These are phyloP conservation scores for Penicillium sumatraense DNA, from an alignment of 2,329 filamentous ascomycete species.

Conservation along the genomic window DNA sequence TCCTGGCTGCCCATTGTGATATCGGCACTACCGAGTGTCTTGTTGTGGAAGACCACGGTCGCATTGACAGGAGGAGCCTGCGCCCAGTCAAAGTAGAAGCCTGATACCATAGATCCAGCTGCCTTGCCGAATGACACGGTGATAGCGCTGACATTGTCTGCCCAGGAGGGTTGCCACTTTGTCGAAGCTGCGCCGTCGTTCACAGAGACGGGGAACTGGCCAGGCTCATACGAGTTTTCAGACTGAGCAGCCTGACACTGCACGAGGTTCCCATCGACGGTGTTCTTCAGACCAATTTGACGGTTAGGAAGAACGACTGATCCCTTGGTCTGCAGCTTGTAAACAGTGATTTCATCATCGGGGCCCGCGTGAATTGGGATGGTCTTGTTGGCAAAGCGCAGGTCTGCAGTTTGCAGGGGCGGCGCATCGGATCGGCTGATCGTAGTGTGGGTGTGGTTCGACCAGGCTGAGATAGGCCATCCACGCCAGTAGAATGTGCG, in stretches of 20 bases:
- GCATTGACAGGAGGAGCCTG: conserved; percentile 59
- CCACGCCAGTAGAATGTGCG: conserved; percentile 71
- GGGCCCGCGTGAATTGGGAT: conserved; percentile 65
- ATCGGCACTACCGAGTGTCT: conserved; percentile 32
- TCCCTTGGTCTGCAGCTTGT: conserved; percentile 54
- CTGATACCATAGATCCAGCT: conserved; percentile 36
- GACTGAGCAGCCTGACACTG: conserved; percentile 65
- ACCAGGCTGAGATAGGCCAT: conserved; percentile 63
- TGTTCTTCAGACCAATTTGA: conserved; percentile 58
- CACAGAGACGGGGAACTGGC: conserved; percentile 71
- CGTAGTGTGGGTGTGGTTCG: conserved; percentile 69
- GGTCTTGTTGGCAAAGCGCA: conserved; percentile 55
- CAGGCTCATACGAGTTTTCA: conserved; percentile 56
- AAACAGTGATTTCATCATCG: conserved; percentile 45
- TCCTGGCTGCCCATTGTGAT: conserved; percentile 10
- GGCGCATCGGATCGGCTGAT: conserved; percentile 57
- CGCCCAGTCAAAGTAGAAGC: conserved; percentile 65
- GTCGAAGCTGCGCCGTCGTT: conserved; percentile 70
- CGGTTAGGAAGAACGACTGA: conserved; percentile 64
- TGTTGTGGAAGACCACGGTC: conserved; percentile 60
- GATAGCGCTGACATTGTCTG: conserved; percentile 58
- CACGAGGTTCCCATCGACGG: conserved; percentile 63
- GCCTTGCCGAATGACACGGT: conserved; percentile 58
- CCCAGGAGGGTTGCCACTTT: conserved; percentile 65
- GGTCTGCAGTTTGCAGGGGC: conserved; percentile 58